Conservation (phyloP, 2,329 filamentous ascomycete species). For the Xylaria polymorpha region DNA sequence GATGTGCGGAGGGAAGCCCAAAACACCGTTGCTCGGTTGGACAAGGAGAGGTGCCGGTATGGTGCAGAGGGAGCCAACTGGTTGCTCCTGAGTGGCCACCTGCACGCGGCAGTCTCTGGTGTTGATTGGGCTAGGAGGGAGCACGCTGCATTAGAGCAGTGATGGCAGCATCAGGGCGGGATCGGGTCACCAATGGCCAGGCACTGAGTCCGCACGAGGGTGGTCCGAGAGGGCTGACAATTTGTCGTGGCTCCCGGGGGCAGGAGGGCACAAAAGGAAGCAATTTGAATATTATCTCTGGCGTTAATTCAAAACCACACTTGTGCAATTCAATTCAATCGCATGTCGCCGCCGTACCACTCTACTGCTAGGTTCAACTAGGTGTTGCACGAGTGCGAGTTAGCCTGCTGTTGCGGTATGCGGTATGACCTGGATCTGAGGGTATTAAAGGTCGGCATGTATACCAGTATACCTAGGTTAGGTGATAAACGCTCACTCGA, state of each 20-base stretch:
- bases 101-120: constrained; percentile 42
- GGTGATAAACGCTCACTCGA: neutral
- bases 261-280: constrained; percentile 1
- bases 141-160: constrained; percentile 50
- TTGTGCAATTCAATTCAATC: neutral
- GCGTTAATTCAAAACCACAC: neutral
- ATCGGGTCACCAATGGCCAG: constrained; percentile 44
- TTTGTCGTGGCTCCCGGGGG: constrained; percentile 22
- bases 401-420: constrained; percentile 1
- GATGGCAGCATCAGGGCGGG: constrained; percentile 47
- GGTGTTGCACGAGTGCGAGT: neutral
- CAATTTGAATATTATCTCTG: neutral
- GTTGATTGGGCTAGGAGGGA: constrained; percentile 49
- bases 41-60: constrained; percentile 45
- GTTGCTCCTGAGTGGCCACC: constrained; percentile 51
- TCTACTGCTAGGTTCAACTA: neutral
- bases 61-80: constrained; percentile 50
- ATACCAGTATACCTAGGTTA: too few species aligned
- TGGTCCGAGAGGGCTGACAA: constrained; percentile 43
- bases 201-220: constrained; percentile 42
- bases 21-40: constrained; percentile 46
- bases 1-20: constrained; percentile 44
- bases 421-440: constrained; percentile 1
- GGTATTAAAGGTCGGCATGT: too few species aligned
- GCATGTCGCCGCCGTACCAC: neutral